Base-by-base conservation (phyloP, 495 filamentous ascomycete genomes). In the Rhizodiscina lignyota region DNA sequence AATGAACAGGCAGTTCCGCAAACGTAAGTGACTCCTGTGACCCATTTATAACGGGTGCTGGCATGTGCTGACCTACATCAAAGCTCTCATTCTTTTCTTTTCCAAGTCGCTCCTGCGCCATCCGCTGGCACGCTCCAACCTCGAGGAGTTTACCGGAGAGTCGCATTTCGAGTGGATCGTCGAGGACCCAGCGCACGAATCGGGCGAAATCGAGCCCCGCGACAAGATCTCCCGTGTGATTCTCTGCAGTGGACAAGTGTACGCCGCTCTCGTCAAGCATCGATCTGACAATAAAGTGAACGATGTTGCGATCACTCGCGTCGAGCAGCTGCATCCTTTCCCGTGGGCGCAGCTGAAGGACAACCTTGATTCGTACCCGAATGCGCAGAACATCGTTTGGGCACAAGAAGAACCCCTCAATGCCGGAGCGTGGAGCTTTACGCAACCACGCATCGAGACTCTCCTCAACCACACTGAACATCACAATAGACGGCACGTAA, bases 251-350 rank as follows among this genome's bases (percentile, higher is more conserved):
- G 89, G 89, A 40, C 89, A 97, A 65, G 85, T 94, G 28, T 97
- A 85, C 56, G 78, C 77, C 24, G 72, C 85, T 15, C 74, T 97
- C 21, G 55, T 76, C 64, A 96, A 96, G 66, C 70, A 94, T 67
- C 89, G 91, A 49, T 73, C 80, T 43, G 62, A 77, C 45, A 74
- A 89, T 48, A 70, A 77, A 38, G 66, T 92, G 56, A 81, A 83
- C 53, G 73, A 93, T 57, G 76, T 83, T 16, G 89, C 83, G 55
- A 79, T 97, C 59, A 91, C 83, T 30, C 84, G 89, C 50, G 74
- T 97, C 47, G 89, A 97, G 64, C 89, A 97, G 64, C 72, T 97
- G 20, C 79, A 96, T 61, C 89, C 89, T 49, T 97, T 97, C 84
- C 89, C 89, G 4, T 97, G 89, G 87, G 77, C 81, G 45, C 82